A percentile compares a stretch with the other conserved stretches of the same genome.
Conservation (phyloP, 305 asterid genomes). For the Fraxinus greggii region DNA sequence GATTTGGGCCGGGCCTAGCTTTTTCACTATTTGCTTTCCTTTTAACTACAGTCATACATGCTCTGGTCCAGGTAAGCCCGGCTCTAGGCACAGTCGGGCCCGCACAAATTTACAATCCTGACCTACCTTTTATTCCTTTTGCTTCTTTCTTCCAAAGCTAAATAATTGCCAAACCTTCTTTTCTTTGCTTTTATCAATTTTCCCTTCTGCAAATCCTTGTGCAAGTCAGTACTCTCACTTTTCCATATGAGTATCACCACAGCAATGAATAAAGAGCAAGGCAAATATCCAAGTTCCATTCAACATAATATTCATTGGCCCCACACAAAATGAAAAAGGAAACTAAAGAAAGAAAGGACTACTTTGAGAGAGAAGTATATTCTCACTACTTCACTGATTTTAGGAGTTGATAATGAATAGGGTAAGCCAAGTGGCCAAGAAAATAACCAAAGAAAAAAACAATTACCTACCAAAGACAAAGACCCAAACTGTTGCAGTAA, state of each 20-base stretch:
- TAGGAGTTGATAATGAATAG: conserved; percentile 18
- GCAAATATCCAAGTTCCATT: conserved; percentile 19
- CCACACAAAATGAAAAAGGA: conserved; percentile 29
- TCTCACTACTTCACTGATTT: conserved; percentile 20
- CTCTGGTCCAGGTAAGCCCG: neutral
- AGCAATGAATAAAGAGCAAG: conserved; percentile 44
- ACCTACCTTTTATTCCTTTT: conserved; percentile 50
- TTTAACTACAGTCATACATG: neutral
- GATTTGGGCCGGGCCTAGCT: neutral
- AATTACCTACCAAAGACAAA: neutral
- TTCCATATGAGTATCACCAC: conserved; percentile 34
- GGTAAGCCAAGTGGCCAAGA: neutral
- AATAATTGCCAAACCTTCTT: conserved; percentile 57
- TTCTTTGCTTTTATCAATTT: conserved; percentile 40
- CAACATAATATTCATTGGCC: conserved; percentile 24
- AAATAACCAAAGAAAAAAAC: neutral
- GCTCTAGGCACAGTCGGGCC: neutral
- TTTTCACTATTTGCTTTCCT: neutral
- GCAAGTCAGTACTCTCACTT: conserved; percentile 38
- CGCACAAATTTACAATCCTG: neutral
- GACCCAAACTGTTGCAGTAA: neutral
- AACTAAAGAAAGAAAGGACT: conserved; percentile 19
- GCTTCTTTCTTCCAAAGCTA: conserved; percentile 52
- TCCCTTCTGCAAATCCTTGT: conserved; percentile 57
- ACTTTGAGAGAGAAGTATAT: conserved; percentile 28